Evolutionary conservation across 306 rosid species (phyloP).

Genomic region (Gillenia trifoliata): DNA sequence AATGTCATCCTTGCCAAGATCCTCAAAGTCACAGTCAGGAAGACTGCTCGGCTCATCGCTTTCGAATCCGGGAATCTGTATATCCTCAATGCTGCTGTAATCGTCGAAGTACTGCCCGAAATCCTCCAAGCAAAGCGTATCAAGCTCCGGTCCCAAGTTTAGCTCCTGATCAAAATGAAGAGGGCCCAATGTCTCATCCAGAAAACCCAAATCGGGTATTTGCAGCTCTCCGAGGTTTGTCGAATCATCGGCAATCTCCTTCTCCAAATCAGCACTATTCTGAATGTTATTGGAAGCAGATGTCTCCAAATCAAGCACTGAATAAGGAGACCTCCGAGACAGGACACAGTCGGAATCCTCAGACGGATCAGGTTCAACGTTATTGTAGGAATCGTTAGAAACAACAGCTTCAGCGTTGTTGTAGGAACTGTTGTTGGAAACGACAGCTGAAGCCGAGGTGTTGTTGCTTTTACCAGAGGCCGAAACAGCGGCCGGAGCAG

Average conservation of each 20-base stretch:
- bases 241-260: constrained; percentile 14
- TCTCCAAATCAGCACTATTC: constrained; percentile 16
- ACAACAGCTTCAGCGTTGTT: not conserved
- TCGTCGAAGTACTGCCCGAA: constrained; percentile 36
- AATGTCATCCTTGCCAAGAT: constrained; percentile 54
- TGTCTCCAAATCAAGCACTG: constrained; percentile 57
- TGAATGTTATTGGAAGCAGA: constrained; percentile 25
- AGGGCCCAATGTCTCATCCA: constrained; percentile 15
- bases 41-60: constrained; percentile 48
- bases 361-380: not conserved
- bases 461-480: constrained; percentile 20
- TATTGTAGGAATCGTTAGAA: not conserved
- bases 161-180: constrained; percentile 24
- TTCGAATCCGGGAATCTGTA: constrained; percentile 39
- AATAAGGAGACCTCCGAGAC: constrained; percentile 51
- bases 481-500: constrained; percentile 1
- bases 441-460: constrained; percentile 10
- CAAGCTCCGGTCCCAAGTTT: constrained; percentile 31
- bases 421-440: constrained; percentile 9
- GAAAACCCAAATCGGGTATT: constrained; percentile 41
- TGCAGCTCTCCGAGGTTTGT: constrained; percentile 22
- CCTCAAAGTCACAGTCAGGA: constrained; percentile 67
- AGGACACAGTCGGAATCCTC: constrained; percentile 33
- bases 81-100: constrained; percentile 36
- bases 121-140: constrained; percentile 24